Evolutionary conservation across 169 alveolate species (phyloP).

Genomic region (Plasmodium yoelii): DNA sequence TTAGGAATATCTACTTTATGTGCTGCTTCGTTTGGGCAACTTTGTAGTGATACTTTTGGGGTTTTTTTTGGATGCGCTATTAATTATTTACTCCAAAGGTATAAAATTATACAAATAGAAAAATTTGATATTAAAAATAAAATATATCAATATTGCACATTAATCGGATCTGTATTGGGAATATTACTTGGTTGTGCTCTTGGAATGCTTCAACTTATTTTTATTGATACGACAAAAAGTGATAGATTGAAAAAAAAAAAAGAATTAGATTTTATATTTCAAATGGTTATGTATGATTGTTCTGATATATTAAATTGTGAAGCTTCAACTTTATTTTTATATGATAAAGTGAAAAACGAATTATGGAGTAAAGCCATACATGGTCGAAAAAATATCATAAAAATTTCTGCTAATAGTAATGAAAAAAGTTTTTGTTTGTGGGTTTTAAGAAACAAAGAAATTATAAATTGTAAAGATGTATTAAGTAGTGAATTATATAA

Average conservation of each 20-base stretch:
- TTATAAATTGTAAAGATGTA: conserved; percentile 69
- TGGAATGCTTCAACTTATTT: conserved; percentile 57
- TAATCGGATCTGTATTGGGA: conserved; percentile 62
- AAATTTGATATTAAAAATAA: conserved; percentile 60
- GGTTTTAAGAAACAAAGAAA: conserved; percentile 71
- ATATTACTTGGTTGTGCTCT: conserved; percentile 53
- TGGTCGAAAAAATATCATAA: conserved; percentile 66
- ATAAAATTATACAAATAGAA: conserved; percentile 37
- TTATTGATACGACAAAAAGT: conserved; percentile 67
- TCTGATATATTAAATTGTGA: conserved; percentile 62
- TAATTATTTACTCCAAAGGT: conserved; percentile 53
- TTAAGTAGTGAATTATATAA: conserved; percentile 45
- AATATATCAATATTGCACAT: conserved; percentile 55
- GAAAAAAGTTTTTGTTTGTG: conserved; percentile 67
- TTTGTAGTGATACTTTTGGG: conserved; percentile 70
- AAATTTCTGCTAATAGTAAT: conserved; percentile 61
- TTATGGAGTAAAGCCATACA: conserved; percentile 75
- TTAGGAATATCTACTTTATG: conserved; percentile 66
- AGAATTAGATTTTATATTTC: conserved; percentile 60
- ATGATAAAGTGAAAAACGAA: conserved; percentile 64
- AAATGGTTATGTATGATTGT: conserved; percentile 77
- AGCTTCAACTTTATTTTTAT: conserved; percentile 53
- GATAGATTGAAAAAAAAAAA: conserved; percentile 67
- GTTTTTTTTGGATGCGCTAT: conserved; percentile 49
- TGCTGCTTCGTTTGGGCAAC: conserved; percentile 72